These are phyloP conservation scores for Cochlearia excelsa DNA, from an alignment of 345 rosid species.

Conservation along the genomic window DNA sequence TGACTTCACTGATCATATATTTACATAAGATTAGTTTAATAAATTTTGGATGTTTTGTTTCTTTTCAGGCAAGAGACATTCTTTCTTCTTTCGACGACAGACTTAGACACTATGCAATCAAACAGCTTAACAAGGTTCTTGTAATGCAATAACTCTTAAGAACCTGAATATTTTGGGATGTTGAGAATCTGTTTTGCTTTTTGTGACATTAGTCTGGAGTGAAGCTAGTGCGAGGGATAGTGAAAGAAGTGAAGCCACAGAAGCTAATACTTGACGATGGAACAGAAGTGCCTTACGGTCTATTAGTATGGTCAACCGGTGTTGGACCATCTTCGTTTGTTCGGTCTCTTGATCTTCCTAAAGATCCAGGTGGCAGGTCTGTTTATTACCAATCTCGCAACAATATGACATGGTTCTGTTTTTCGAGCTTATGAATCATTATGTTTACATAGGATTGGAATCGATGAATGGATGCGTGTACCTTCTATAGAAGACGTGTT, in stretches of 20 bases:
- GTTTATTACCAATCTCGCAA: background rate
- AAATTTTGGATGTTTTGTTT: no score
- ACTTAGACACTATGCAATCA: slow-evolving; percentile 87
- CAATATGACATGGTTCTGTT: no score
- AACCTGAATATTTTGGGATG: no score
- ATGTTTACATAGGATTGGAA: slow-evolving; percentile 60
- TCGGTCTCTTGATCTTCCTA: slow-evolving; percentile 65
- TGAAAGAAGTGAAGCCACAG: slow-evolving; percentile 81
- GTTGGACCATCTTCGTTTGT: slow-evolving; percentile 91
- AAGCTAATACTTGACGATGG: slow-evolving; percentile 72
- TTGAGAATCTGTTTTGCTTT: no score
- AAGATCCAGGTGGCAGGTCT: slow-evolving; percentile 96
- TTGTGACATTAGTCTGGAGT: slow-evolving; percentile 66
- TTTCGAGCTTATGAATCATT: no score
- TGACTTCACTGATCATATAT: no score
- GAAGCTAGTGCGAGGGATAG: slow-evolving; percentile 85
- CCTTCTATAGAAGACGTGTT: slow-evolving; percentile 74
- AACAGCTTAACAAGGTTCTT: slow-evolving; percentile 74
- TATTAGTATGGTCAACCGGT: slow-evolving; percentile 95
- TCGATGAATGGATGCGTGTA: slow-evolving; percentile 91
- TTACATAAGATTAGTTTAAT: no score
- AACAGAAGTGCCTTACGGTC: slow-evolving; percentile 83
- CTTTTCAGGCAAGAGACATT: slow-evolving; percentile 78
- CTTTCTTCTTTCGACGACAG: slow-evolving; percentile 94
- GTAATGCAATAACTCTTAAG: no score